Evolutionary conservation across 176 grass and related monocot genomes (phyloP).

Genomic region (Zea luxurians): DNA sequence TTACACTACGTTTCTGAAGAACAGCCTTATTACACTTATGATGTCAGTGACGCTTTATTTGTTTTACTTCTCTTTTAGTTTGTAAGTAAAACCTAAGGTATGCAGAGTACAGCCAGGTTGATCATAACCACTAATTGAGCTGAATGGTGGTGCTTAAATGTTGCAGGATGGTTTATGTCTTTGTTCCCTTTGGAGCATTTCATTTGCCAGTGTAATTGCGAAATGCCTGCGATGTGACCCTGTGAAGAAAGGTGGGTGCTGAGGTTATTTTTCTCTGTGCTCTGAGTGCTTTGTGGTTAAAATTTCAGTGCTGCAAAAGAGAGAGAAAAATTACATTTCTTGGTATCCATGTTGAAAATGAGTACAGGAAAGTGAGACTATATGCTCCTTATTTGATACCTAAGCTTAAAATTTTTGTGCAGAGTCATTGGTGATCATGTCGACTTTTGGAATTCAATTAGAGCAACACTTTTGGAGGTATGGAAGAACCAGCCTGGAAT

Average conservation of each 20-base stretch:
- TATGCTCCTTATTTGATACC: background rate
- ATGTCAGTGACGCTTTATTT: background rate
- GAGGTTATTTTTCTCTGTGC: background rate
- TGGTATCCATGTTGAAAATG: background rate
- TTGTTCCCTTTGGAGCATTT: slow-evolving; percentile 60
- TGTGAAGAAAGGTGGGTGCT: slow-evolving; percentile 69
- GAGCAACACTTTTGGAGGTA: slow-evolving; percentile 81
- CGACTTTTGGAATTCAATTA: slow-evolving; percentile 73
- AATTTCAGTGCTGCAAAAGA: background rate
- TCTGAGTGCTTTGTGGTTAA: background rate
- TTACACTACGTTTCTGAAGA: background rate
- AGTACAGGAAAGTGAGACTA: background rate
- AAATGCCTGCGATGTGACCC: slow-evolving; percentile 58
- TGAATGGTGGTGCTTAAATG: slow-evolving; percentile 9
- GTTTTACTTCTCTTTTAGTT: background rate
- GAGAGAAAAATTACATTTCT: background rate
- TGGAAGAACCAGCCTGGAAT: background rate
- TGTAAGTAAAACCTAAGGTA: background rate
- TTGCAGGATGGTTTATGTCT: slow-evolving; percentile 56
- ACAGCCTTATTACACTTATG: background rate
- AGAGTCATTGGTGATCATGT: slow-evolving; percentile 81
- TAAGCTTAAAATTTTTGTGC: slow-evolving; percentile 32
- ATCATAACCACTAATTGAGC: background rate
- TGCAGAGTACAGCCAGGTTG: background rate
- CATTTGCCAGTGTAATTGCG: slow-evolving; percentile 39